Percentiles rank a stretch among this genome's conserved stretches.
phyloP scores from a whole-genome alignment of 345 rosid species.

The Eucalyptus erythrocorys region DNA sequence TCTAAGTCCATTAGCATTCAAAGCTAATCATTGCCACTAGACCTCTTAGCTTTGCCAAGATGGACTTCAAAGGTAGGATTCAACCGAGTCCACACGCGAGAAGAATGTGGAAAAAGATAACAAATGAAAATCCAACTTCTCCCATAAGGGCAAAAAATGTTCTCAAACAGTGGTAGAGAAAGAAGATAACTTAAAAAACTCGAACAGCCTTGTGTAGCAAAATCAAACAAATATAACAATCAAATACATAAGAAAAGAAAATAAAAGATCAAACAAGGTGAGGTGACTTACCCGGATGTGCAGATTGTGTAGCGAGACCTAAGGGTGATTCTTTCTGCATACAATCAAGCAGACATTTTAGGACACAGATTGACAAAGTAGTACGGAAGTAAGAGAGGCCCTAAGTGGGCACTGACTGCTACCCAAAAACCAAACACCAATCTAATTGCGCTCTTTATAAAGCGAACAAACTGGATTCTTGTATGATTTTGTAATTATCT shows the following conservation, averaged over 20 bases:
- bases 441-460: background rate
- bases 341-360: background rate
- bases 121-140: background rate
- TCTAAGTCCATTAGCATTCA: background rate
- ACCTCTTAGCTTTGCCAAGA: background rate
- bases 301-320: constrained; percentile 65
- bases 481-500: background rate
- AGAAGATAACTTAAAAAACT: background rate
- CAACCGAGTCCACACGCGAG: background rate
- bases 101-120: background rate
- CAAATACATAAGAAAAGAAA: background rate
- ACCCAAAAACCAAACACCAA: background rate
- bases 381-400: background rate
- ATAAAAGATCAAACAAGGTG: background rate
- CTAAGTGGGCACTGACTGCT: background rate
- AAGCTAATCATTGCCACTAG: background rate
- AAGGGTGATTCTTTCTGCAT: constrained; percentile 74
- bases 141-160: background rate
- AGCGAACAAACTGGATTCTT: background rate
- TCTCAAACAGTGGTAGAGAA: background rate
- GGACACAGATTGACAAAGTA: background rate
- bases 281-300: constrained; percentile 65
- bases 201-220: background rate
- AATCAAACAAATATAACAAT: background rate
- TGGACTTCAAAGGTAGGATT: background rate